Evolutionary conservation across 169 alveolate species (phyloP), one percentile per base, ranked within the genome.

Genomic region (Plasmodium inui): DNA sequence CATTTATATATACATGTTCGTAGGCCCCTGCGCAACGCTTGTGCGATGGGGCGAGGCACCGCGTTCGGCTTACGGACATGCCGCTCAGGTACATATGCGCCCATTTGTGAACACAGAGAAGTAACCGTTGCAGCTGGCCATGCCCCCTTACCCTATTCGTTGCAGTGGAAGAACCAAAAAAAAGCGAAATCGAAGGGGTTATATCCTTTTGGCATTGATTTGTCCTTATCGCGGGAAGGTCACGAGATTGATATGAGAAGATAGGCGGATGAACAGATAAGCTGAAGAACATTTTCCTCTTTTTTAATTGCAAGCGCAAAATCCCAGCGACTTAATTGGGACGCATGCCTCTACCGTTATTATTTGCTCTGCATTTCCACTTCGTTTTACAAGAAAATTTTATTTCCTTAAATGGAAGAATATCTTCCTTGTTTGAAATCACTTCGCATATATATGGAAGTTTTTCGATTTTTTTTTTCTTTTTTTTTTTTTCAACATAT

Each of bases 381-480:
- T 9, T 26, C 37, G 14, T 19, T 67, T 67, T 67, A 67, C 14
- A 26, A 67, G 37, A 5, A 67, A 26, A 67, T 67, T 67, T 26
- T 67, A 22, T 67, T 67, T 67, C 37, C 7, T 67, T 26, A 67
- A 67, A 26, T 67, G 37, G 30, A 26, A 67, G 9, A 67, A 22
- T 67, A 22, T 28, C 76, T 67, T 67, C 37, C 39, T 26, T 3
- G 55, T 50, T 67, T 67, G 30, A 28, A 28, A 67, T 28, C 37
- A 67, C 22, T 79, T 41, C 44, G 37, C 70, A 79, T 39, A 44
- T 28, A 34, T 39, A 44, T 8, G 32, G 41, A 12, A 37, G 6
- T 76, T 76, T 76, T 76, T 76, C 50, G 41, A 37, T 76, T 76
- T 76, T 76, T 76, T 76, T 74, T 74, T 26, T 26, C n/a, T n/a